Evolutionary conservation across 257 asterid genomes (phyloP).

Genomic region (Lycium ferocissimum): DNA sequence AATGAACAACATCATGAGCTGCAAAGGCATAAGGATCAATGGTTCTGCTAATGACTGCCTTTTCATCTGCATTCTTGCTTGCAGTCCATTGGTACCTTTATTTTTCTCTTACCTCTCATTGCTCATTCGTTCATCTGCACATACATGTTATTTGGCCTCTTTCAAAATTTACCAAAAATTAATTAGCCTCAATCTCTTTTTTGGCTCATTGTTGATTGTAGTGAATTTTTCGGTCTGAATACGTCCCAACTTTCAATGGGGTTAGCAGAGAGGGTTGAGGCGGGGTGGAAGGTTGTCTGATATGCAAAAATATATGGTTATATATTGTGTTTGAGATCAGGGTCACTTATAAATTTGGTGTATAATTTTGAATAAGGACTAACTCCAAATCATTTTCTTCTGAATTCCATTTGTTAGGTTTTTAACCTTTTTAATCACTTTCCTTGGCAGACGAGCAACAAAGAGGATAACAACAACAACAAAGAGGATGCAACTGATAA

Average conservation of each 20-base stretch:
- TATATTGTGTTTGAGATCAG: not conserved
- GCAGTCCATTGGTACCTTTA: not conserved
- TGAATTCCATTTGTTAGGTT: not conserved
- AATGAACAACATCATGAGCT: not conserved
- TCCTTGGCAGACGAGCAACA: constrained; percentile 53
- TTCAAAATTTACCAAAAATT: not conserved
- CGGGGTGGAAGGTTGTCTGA: not conserved
- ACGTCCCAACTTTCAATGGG: not conserved
- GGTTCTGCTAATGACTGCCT: not conserved
- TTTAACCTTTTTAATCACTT: not conserved
- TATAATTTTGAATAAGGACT: constrained; percentile 8
- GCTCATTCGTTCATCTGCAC: not conserved
- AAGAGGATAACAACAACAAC: constrained; percentile 52
- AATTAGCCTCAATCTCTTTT: not conserved
- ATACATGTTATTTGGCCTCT: constrained; percentile 12
- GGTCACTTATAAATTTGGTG: not conserved
- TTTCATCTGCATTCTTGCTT: not conserved
- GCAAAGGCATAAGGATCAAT: not conserved
- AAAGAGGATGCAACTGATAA: constrained; percentile 54
- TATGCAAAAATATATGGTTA: not conserved
- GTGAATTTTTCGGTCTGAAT: not conserved
- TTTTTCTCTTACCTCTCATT: constrained; percentile 25
- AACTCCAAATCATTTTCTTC: not conserved
- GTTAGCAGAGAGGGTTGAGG: not conserved
- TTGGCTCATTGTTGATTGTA: not conserved